Percentiles rank a stretch among this genome's conserved stretches.
Conservation (phyloP, 2,329 filamentous ascomycete species). For the Plectosphaerella sp. region DNA sequence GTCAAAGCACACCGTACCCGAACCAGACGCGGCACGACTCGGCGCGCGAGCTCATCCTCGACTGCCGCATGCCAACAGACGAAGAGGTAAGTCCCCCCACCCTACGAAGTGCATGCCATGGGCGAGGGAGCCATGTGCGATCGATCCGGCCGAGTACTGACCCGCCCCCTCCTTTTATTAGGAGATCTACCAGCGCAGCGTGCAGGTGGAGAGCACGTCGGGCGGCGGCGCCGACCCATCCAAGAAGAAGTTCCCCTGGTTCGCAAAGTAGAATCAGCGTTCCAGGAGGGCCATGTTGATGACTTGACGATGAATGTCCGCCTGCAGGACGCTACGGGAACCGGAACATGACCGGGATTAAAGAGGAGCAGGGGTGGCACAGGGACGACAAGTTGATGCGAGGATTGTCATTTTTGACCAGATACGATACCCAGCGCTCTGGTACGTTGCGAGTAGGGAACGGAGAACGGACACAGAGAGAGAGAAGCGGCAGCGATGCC, state of each 20-base stretch:
- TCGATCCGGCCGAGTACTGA: conserved; percentile 15
- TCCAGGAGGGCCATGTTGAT: not conserved
- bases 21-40: conserved; percentile 66
- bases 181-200: conserved; percentile 61
- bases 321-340: no score
- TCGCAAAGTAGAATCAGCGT: conserved; percentile 41
- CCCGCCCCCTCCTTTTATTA: conserved; percentile 18
- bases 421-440: not conserved
- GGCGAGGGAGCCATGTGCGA: no score
- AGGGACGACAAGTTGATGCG: no score
- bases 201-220: conserved; percentile 50
- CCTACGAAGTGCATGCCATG: no score
- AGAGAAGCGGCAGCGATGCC: no score
- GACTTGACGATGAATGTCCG: not conserved
- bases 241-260: conserved; percentile 66
- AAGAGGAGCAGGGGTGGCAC: no score
- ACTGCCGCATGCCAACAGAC: conserved; percentile 76
- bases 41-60: conserved; percentile 71
- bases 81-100: conserved; percentile 66
- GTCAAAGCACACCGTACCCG: conserved; percentile 79
- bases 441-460: not conserved
- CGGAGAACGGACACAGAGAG: no score
- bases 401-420: not conserved
- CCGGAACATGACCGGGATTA: no score
- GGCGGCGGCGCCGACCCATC: conserved; percentile 39